Evolutionary conservation across 129 eudicot genomes (phyloP).

Genomic region (Kitagawia praeruptora): DNA sequence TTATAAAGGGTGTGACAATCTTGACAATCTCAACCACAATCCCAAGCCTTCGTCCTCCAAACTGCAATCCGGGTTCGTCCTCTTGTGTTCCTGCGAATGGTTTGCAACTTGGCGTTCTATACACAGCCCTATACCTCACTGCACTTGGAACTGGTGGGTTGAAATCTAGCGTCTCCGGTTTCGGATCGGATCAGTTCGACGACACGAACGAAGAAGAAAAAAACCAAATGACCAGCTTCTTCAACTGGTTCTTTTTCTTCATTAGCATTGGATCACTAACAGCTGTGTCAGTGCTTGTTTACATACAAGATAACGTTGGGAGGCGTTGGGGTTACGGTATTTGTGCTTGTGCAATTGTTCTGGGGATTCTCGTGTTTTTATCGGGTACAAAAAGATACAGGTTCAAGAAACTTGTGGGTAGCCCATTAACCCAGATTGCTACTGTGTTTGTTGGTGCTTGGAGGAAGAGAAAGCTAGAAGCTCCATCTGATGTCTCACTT

Average conservation of each 20-base stretch:
- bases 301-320: slow-evolving; percentile 81
- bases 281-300: slow-evolving; percentile 83
- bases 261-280: slow-evolving; percentile 83
- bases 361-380: slow-evolving; percentile 59
- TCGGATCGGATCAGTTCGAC: slow-evolving; percentile 94
- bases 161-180: slow-evolving; percentile 92
- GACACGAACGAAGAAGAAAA: slow-evolving; percentile 59
- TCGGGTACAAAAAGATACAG: slow-evolving; percentile 74
- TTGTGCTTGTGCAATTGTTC: slow-evolving; percentile 55
- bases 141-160: slow-evolving; percentile 97
- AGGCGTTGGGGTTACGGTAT: slow-evolving; percentile 95
- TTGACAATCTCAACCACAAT: slow-evolving; percentile 72
- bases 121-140: slow-evolving; percentile 68
- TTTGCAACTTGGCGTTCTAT: slow-evolving; percentile 47
- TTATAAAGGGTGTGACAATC: slow-evolving; percentile 61
- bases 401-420: slow-evolving; percentile 83
- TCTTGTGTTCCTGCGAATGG: slow-evolving; percentile 55
- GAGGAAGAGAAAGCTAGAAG: slow-evolving; percentile 58
- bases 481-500: slow-evolving; percentile 62
- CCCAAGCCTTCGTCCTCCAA: slow-evolving; percentile 81
- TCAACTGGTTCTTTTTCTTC: slow-evolving; percentile 94
- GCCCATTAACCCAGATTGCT: slow-evolving; percentile 92
- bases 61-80: slow-evolving; percentile 32
- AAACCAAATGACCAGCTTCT: slow-evolving; percentile 63
- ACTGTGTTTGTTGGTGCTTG: slow-evolving; percentile 77